A percentile compares a stretch with the other conserved stretches of the same genome.
Conservation (phyloP, 768 basidiomycete genomes). For the Leucocoprinus birnbaumii region DNA sequence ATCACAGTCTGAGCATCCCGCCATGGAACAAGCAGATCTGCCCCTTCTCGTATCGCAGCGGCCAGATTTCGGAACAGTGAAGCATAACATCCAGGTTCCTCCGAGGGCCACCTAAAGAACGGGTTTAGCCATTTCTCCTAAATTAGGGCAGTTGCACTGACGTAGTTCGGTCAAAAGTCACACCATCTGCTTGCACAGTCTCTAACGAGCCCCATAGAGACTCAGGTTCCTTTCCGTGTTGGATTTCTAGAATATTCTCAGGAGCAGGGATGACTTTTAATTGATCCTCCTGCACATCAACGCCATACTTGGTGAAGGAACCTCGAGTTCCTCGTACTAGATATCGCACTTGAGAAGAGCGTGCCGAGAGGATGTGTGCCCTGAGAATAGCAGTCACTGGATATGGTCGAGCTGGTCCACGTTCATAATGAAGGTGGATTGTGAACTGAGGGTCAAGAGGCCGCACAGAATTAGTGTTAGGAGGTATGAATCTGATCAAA, state of each 20-base stretch:
- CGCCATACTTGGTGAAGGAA: slow-evolving; percentile 69
- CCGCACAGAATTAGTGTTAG: neutral
- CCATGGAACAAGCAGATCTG: slow-evolving; percentile 64
- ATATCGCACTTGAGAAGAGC: slow-evolving; percentile 67
- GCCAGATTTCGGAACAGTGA: slow-evolving; percentile 67
- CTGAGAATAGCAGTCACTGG: slow-evolving; percentile 68
- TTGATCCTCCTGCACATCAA: slow-evolving; percentile 80
- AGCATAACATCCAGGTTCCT: slow-evolving; percentile 53
- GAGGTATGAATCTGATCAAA: neutral
- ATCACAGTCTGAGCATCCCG: slow-evolving; percentile 70
- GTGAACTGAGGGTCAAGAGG: slow-evolving; percentile 38
- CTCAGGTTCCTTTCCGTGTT: slow-evolving; percentile 63
- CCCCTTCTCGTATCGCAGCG: slow-evolving; percentile 52
- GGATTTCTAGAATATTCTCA: slow-evolving; percentile 36
- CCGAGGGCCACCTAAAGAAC: slow-evolving; percentile 57
- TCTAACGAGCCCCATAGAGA: slow-evolving; percentile 62
- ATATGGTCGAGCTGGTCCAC: slow-evolving; percentile 35
- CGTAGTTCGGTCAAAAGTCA: slow-evolving; percentile 33
- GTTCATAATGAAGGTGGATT: slow-evolving; percentile 48
- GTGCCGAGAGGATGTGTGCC: slow-evolving; percentile 67
- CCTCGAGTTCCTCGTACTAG: slow-evolving; percentile 70
- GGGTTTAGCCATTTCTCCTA: slow-evolving; percentile 10
- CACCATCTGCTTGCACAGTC: slow-evolving; percentile 46
- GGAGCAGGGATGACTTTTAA: slow-evolving; percentile 55
- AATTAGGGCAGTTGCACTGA: slow-evolving; percentile 16